Conservation (phyloP, 2,329 filamentous ascomycete genomes). For the Verticillium nonalfalfae region DNA sequence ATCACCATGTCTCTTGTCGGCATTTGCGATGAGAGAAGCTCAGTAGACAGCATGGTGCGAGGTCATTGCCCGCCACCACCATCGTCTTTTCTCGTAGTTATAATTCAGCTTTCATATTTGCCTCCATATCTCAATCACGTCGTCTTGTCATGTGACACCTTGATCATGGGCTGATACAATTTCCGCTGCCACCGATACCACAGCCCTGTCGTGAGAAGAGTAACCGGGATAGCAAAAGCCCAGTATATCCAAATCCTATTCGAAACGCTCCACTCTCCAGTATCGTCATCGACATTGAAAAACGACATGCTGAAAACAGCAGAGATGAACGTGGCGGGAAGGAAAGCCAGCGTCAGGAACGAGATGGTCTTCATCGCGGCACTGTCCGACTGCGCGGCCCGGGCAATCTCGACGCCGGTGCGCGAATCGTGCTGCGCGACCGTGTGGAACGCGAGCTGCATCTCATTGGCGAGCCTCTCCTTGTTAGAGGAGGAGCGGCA, state of each 20-base stretch:
- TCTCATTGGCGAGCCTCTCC: slow-evolving; percentile 44
- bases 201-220: slow-evolving; percentile 9
- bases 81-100: too few relatives aligned
- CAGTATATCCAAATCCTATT: slow-evolving; percentile 28
- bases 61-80: too few relatives aligned
- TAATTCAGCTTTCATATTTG: too few relatives aligned
- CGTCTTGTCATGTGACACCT: background rate
- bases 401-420: slow-evolving; percentile 30
- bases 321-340: slow-evolving; percentile 44
- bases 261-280: slow-evolving; percentile 20
- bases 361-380: slow-evolving; percentile 45
- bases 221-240: slow-evolving; percentile 22
- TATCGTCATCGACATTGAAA: slow-evolving; percentile 16
- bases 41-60: too few relatives aligned
- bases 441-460: slow-evolving; percentile 43
- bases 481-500: slow-evolving; percentile 30
- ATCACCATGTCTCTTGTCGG: too few relatives aligned
- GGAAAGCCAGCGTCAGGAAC: slow-evolving; percentile 38
- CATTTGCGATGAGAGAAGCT: too few relatives aligned
- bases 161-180: background rate
- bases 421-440: slow-evolving; percentile 32
- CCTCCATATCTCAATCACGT: too few relatives aligned
- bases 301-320: slow-evolving; percentile 41
- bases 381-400: slow-evolving; percentile 36
- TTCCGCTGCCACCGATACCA: slow-evolving; percentile 13